A percentile compares a stretch with the other conserved stretches of the same genome.
Evolutionary conservation across 495 filamentous ascomycete species (phyloP).

Genomic region (Zalerion maritima): DNA sequence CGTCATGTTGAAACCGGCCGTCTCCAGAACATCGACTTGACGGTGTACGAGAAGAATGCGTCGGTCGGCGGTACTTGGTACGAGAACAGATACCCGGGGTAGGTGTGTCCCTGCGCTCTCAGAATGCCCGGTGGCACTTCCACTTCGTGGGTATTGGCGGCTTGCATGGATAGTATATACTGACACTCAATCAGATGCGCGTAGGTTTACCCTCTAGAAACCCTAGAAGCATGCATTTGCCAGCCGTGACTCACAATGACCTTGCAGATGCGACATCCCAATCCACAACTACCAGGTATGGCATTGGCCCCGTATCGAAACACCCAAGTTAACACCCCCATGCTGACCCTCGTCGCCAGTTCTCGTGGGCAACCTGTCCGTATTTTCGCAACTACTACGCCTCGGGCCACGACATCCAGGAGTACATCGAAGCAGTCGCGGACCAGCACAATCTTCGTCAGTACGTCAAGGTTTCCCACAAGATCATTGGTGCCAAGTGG

Average conservation of each 20-base stretch:
- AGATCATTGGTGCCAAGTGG: slow-evolving; percentile 14
- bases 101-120: too few relatives aligned
- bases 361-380: slow-evolving; percentile 19
- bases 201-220: too few relatives aligned
- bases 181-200: too few relatives aligned
- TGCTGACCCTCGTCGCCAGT: slow-evolving; percentile 14
- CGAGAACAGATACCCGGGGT: slow-evolving; percentile 9
- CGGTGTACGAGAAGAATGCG: slow-evolving; percentile 2
- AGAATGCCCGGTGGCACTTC: too few relatives aligned
- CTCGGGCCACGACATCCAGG: slow-evolving; percentile 11
- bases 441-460: slow-evolving; percentile 17
- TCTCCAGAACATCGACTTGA: slow-evolving; percentile 7
- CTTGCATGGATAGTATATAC: too few relatives aligned
- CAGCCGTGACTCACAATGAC: background rate
- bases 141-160: too few relatives aligned
- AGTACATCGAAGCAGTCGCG: slow-evolving; percentile 15
- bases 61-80: slow-evolving; percentile 1
- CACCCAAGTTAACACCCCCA: slow-evolving; percentile 7
- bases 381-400: slow-evolving; percentile 16
- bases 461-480: slow-evolving; percentile 13
- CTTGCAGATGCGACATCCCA: slow-evolving; percentile 3
- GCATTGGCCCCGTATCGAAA: background rate
- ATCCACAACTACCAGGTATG: slow-evolving; percentile 2
- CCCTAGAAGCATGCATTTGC: too few relatives aligned
- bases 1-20: too few relatives aligned